Percentiles rank a stretch among this genome's conserved stretches.
Evolutionary conservation across 345 rosid genomes (phyloP).

Genomic region (Aurinia saxatilis): DNA sequence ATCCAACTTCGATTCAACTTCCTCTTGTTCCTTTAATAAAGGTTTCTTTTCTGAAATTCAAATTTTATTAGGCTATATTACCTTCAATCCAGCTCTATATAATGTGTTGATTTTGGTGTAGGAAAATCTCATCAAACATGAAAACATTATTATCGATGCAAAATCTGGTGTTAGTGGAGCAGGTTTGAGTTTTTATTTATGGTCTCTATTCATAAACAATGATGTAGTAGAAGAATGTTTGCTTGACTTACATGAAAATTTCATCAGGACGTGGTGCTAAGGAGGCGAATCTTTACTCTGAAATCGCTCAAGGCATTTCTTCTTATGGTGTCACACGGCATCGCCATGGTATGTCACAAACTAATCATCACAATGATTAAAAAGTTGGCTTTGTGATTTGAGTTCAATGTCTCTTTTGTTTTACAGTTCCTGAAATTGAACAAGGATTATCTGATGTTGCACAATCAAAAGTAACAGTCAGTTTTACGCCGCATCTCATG

Average conservation of each 20-base stretch:
- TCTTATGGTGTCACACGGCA: slow-evolving; percentile 88
- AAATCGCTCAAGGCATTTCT: slow-evolving; percentile 83
- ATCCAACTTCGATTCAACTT: slow-evolving; percentile 94
- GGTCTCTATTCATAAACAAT: neutral
- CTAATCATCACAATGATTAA: neutral
- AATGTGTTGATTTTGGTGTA: slow-evolving; percentile 23
- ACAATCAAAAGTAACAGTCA: slow-evolving; percentile 61
- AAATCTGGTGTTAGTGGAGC: slow-evolving; percentile 99
- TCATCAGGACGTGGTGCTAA: slow-evolving; percentile 92
- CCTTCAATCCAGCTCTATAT: neutral
- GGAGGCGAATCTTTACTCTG: slow-evolving; percentile 75
- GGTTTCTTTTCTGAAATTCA: slow-evolving; percentile 30
- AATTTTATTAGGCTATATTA: neutral
- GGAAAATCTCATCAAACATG: slow-evolving; percentile 65
- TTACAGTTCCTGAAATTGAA: slow-evolving; percentile 95
- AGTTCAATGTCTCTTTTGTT: slow-evolving; percentile 2
- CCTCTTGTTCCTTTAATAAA: slow-evolving; percentile 85
- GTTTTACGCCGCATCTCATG: slow-evolving; percentile 98
- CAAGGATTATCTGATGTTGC: slow-evolving; percentile 84
- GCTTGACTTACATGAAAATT: neutral
- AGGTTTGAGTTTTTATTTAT: slow-evolving; percentile 40
- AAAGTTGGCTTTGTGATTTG: neutral
- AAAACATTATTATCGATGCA: slow-evolving; percentile 71
- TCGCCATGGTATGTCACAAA: slow-evolving; percentile 60
- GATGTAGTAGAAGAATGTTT: neutral